Evolutionary conservation across 2,329 filamentous ascomycete genomes (phyloP).

Genomic region (Ophiostoma perfectum): DNA sequence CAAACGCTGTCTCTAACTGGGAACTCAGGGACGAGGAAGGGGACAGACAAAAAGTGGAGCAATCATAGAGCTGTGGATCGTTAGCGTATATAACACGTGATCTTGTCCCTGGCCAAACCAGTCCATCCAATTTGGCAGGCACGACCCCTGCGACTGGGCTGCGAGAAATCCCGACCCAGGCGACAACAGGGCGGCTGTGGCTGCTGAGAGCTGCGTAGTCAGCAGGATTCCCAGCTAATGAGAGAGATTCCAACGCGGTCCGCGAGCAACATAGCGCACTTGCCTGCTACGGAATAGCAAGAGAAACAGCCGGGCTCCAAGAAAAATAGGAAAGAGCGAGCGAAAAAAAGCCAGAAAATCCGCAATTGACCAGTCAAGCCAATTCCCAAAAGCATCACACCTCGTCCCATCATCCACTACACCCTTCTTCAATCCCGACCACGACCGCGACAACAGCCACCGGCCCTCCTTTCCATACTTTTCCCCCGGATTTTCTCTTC

Average conservation of each 20-base stretch:
- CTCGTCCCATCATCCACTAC: too few species aligned
- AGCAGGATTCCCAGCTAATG: conserved; percentile 11
- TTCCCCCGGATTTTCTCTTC: conserved; percentile 5
- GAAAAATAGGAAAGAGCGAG: conserved; percentile 14
- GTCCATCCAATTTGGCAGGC: background rate
- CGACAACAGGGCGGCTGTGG: background rate
- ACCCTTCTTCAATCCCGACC: background rate
- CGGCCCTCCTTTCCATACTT: conserved; percentile 14
- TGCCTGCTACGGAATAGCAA: background rate
- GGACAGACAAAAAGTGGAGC: background rate
- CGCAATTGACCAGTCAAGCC: conserved; percentile 19
- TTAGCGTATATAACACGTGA: conserved; percentile 16
- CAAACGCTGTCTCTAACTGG: too few species aligned
- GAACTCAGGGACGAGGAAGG: background rate
- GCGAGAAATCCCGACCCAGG: conserved; percentile 23
- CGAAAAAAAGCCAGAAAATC: conserved; percentile 22
- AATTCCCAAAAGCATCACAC: conserved; percentile 11
- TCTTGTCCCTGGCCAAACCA: background rate
- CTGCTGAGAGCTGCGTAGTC: conserved; percentile 3
- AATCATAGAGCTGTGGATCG: background rate
- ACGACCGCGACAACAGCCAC: conserved; percentile 10
- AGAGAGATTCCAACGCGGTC: conserved; percentile 26
- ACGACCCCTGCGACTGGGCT: conserved; percentile 4
- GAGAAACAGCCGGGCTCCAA: conserved; percentile 14
- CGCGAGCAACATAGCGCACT: conserved; percentile 1